Conservation (phyloP, 805 yeast species). For the Kodamaea nitidulidarum region DNA sequence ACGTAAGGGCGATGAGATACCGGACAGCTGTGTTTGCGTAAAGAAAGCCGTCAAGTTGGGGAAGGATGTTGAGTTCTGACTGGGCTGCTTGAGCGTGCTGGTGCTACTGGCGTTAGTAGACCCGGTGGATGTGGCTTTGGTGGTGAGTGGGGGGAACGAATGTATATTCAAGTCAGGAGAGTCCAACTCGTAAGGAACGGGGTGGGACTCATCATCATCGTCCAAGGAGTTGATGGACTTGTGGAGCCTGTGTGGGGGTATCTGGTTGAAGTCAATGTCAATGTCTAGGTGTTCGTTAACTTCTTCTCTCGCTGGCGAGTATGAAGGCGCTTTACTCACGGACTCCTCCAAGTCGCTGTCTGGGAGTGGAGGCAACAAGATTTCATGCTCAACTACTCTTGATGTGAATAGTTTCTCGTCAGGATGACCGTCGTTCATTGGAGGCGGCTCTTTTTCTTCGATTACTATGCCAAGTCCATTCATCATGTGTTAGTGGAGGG, state of each 20-base stretch:
- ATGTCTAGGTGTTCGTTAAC: not conserved
- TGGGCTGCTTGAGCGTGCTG: constrained; percentile 1
- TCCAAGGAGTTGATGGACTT: constrained; percentile 5
- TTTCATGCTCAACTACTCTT: constrained; percentile 9
- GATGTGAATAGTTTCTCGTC: not conserved
- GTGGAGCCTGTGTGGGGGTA: constrained; percentile 7
- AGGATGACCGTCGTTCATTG: not conserved
- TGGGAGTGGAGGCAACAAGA: constrained; percentile 24
- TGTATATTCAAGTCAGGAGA: constrained; percentile 20
- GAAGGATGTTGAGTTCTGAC: constrained; percentile 6
- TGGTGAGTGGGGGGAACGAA: constrained; percentile 14
- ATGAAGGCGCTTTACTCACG: not conserved
- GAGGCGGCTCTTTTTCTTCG: constrained; percentile 22
- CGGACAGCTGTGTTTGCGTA: constrained; percentile 4
- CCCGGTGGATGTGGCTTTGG: constrained; percentile 1
- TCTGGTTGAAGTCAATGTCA: not conserved
- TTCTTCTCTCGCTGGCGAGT: constrained; percentile 1
- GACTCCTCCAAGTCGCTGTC: constrained; percentile 9
- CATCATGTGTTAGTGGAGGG: not conserved
- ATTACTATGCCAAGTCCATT: constrained; percentile 31
- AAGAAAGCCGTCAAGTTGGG: constrained; percentile 8
- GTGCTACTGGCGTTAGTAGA: constrained; percentile 5
- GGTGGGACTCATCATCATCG: constrained; percentile 6
- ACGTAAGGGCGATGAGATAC: constrained; percentile 24
- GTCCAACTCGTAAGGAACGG: constrained; percentile 24